Conservation (phyloP, 345 rosid genomes). For the Camelina sativa region DNA sequence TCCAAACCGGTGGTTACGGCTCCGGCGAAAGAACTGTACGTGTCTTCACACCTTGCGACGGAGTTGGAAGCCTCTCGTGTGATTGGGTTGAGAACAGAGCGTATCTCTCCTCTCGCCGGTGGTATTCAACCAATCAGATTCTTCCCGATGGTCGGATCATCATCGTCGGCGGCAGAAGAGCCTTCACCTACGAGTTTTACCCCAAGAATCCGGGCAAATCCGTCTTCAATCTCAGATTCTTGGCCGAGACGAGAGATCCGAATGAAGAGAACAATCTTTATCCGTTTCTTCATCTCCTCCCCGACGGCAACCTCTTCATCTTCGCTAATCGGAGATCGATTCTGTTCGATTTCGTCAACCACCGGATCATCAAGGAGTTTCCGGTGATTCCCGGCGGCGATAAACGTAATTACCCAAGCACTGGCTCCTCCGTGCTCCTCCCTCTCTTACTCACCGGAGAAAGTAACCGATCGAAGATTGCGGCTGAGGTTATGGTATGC, state of each 20-base stretch:
- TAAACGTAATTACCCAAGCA: slow-evolving; percentile 74
- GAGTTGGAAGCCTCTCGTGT: slow-evolving; percentile 42
- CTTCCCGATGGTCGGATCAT: slow-evolving; percentile 79
- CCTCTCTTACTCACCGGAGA: slow-evolving; percentile 52
- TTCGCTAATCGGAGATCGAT: slow-evolving; percentile 79
- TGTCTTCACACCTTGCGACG: slow-evolving; percentile 55
- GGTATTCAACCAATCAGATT: slow-evolving; percentile 83
- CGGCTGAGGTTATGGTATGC: slow-evolving; percentile 79
- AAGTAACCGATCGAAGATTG: neutral
- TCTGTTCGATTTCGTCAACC: slow-evolving; percentile 52
- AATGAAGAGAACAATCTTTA: slow-evolving; percentile 82
- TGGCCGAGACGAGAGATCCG: slow-evolving; percentile 63
- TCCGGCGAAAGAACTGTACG: slow-evolving; percentile 70
- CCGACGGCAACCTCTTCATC: slow-evolving; percentile 77
- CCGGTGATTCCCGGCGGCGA: slow-evolving; percentile 69
- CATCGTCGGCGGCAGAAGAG: slow-evolving; percentile 74
- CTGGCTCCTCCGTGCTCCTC: slow-evolving; percentile 85
- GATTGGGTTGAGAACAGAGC: slow-evolving; percentile 67
- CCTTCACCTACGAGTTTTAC: slow-evolving; percentile 66
- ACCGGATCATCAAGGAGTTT: slow-evolving; percentile 58
- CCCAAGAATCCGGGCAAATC: slow-evolving; percentile 50
- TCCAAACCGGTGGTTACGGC: slow-evolving; percentile 86
- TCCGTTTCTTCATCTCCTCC: slow-evolving; percentile 75
- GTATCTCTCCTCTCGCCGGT: slow-evolving; percentile 51
- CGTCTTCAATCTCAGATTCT: slow-evolving; percentile 55